Evolutionary conservation across 139 green algal genomes (phyloP).

Genomic region (Eudorina sp.): DNA sequence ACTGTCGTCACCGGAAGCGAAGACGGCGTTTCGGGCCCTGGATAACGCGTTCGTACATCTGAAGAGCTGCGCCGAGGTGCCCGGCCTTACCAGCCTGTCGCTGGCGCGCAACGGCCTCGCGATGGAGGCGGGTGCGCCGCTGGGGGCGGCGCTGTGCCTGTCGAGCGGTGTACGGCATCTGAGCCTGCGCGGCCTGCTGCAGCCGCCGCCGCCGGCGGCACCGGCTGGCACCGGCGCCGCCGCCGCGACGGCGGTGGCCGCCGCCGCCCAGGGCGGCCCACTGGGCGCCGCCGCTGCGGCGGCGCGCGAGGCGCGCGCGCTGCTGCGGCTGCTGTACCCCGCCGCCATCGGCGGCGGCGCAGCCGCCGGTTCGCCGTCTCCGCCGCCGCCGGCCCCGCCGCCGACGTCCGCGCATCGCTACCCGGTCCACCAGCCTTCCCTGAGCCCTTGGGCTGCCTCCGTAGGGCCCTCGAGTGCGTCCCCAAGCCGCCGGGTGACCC

Average conservation of each 20-base stretch:
- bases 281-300: constrained; percentile 20
- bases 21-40: neutral
- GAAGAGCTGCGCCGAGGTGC: neutral
- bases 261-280: constrained; percentile 16
- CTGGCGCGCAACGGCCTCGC: constrained; percentile 1
- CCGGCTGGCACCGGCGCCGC: constrained; percentile 1
- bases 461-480: neutral
- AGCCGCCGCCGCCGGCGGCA: neutral
- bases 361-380: neutral
- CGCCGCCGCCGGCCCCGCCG: neutral
- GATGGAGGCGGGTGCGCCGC: neutral
- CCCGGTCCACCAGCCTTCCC: neutral
- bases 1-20: neutral
- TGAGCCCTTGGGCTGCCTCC: neutral
- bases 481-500: neutral
- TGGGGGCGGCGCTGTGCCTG: constrained; percentile 30
- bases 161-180: neutral
- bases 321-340: constrained; percentile 44
- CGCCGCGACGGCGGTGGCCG: constrained; percentile 39
- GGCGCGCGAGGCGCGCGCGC: constrained; percentile 19
- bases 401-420: no score
- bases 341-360: neutral
- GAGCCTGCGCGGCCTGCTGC: neutral
- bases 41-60: neutral
- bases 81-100: constrained; percentile 25